Evolutionary conservation across 202 grass and related monocot species (phyloP).

Genomic region (Setaria viridis): DNA sequence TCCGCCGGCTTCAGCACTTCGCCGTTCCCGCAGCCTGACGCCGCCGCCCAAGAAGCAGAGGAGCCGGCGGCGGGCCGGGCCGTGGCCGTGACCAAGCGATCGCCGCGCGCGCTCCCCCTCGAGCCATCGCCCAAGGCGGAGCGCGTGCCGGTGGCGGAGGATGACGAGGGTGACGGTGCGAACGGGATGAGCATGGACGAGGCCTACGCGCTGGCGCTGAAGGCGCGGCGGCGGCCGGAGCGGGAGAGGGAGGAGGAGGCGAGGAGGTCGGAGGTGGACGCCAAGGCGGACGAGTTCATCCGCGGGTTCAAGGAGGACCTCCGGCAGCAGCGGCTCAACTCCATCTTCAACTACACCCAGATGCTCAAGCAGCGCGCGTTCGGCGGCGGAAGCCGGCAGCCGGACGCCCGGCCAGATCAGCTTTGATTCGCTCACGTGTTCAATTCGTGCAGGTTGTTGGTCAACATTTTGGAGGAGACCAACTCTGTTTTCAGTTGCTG

Average conservation of each 20-base stretch:
- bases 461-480: slow-evolving; percentile 17
- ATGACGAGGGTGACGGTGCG: not conserved
- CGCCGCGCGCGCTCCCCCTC: not conserved
- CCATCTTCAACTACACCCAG: slow-evolving; percentile 74
- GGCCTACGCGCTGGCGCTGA: slow-evolving; percentile 45
- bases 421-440: slow-evolving; percentile 30
- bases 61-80: not conserved
- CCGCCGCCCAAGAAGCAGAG: slow-evolving; percentile 28
- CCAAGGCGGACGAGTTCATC: slow-evolving; percentile 68
- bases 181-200: slow-evolving; percentile 51
- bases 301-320: slow-evolving; percentile 59
- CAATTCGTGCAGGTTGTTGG: not conserved
- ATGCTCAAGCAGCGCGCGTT: slow-evolving; percentile 46
- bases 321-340: slow-evolving; percentile 66
- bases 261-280: slow-evolving; percentile 51
- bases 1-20: slow-evolving; percentile 3
- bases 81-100: not conserved
- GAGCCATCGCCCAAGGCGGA: not conserved
- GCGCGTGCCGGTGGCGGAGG: not conserved
- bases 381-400: not conserved
- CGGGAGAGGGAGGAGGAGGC: slow-evolving; percentile 30
- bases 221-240: not conserved
- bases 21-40: not conserved
- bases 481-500: slow-evolving; percentile 14
- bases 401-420: not conserved